Evolutionary conservation across 2,329 filamentous ascomycete species (phyloP).

Genomic region (Fusarium sp.): DNA sequence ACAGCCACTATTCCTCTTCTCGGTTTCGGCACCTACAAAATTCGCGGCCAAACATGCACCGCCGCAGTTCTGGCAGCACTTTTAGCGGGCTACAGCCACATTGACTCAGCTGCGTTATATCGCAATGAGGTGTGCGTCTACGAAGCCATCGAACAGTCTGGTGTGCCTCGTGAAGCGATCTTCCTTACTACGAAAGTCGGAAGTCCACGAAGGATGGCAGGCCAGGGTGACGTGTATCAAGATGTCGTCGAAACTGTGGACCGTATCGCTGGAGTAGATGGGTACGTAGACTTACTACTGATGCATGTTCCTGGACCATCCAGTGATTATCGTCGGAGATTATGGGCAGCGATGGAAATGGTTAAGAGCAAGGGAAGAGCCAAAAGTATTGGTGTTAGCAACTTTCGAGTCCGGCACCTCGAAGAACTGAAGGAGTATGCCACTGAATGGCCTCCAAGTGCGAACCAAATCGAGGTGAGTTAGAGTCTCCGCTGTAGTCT

Average conservation of each 20-base stretch:
- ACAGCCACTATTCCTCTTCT: conserved; percentile 65
- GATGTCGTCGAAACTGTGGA: conserved; percentile 69
- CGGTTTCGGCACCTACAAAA: conserved; percentile 77
- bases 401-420: conserved; percentile 74
- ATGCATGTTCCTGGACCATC: conserved; percentile 73
- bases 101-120: conserved; percentile 72
- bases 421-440: conserved; percentile 74
- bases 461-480: conserved; percentile 78
- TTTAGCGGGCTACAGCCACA: conserved; percentile 67
- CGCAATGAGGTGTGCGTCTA: conserved; percentile 75
- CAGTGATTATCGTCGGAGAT: conserved; percentile 62
- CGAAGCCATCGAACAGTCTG: conserved; percentile 66
- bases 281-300: conserved; percentile 77
- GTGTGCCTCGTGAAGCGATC: conserved; percentile 65
- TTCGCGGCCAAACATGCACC: conserved; percentile 62
- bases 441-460: conserved; percentile 74
- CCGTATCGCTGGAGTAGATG: conserved; percentile 65
- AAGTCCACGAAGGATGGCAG: conserved; percentile 48
- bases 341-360: conserved; percentile 75
- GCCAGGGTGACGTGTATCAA: conserved; percentile 64
- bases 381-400: conserved; percentile 76
- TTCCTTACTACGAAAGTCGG: conserved; percentile 79
- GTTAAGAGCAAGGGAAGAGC: conserved; percentile 67
- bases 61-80: conserved; percentile 68
- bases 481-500: background rate